Base-by-base conservation (phyloP, 495 filamentous ascomycete genomes). In the Massariosphaeria phaeospora region DNA sequence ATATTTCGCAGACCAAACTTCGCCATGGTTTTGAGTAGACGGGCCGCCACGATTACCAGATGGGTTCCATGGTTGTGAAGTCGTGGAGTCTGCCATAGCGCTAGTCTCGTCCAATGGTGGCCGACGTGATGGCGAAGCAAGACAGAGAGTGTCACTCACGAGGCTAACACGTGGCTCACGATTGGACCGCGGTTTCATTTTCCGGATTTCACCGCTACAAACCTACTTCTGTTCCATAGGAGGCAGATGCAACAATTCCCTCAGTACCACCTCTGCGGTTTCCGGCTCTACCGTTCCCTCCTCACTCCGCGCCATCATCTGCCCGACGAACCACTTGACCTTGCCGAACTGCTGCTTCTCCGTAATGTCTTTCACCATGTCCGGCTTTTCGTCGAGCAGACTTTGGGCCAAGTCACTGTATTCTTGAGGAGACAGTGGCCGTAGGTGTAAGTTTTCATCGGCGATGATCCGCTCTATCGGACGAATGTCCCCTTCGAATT, bases 241-340 rank as follows among this genome's bases (percentile, higher is more conserved):
- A 20, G 53, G 48, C n/a, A 63, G 18, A 4, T 38, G 62, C 39
- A 88, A 71, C 40, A 84, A 62, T 50, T 71, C 70, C 62, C 75
- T 76, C 63, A 96, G 69, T 17, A 84, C 72, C 54, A 69, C 72
- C 72, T 86, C 83, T 0, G 89, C 94, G 55, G 76, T 79, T 43
- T 70, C 75, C 5, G 91, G 84, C 69, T 94, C 84, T 27, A 95
- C 82, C 4, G 79, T 84, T 29, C 89, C 86, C 59, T 88, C 83
- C 25, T 80, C 79, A 7, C 88, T 84, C 30, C 73, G 71, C 41
- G 80, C 76, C 78, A 98, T 89, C 87, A 96, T 93, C 70, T 86
- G 84, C 15, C 93, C 93, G 4, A 98, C 84, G 57, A 97, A 82
- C 69, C 84, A 96, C 63, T 84, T 85, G 25, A 94, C 69, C 70